Evolutionary conservation across 495 filamentous ascomycete species (phyloP), one percentile per base, ranked within the genome.

Genomic region (Talaromyces liani): DNA sequence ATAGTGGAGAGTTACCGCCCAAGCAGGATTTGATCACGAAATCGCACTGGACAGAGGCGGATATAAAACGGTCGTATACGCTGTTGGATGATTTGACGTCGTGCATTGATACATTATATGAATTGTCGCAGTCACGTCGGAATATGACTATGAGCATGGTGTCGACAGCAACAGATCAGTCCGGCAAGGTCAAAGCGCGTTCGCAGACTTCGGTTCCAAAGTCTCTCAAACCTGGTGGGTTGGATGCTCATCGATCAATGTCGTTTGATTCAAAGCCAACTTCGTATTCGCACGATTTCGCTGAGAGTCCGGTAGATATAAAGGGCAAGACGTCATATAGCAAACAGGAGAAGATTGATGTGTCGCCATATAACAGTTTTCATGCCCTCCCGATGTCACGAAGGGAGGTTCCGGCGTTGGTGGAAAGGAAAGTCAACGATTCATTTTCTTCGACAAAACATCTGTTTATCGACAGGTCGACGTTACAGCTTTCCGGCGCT

Each of bases 51-150:
- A 80, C 82, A 47, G 71, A 79, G 22, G 75, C 75, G 25, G 79
- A 83, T 62, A 75, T 82, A 31, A 73, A 75, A 65, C 76, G 77
- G n/a, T 74, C 79, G 10, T 77, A 80, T 49, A 74, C 89, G 53
- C 81, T 96, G 3, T 77, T 94, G 24, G 84, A 81, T 63, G 91
- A 96, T 63, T 74, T 96, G 62, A 94, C 90, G 3, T 85, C 84
- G 10, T 92, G 88, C 29, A 96, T 96, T 69, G 92, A 97, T 73
- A 92, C 88, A 0, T 82, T 97, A 10, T 96, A 93, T 72, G 91
- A 95, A 63, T 78, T 97, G 12, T 95, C 91, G 6, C 80, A 86
- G 54, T 89, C 91, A 7, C 80, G 90, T 27, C 87, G 82, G 72
- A 68, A 72, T 31, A 77, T 76, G 72, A 71, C 69, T n/a, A 73